Evolutionary conservation across 768 basidiomycete genomes (phyloP).

Genomic region (Candolleomyces eurysporus): DNA sequence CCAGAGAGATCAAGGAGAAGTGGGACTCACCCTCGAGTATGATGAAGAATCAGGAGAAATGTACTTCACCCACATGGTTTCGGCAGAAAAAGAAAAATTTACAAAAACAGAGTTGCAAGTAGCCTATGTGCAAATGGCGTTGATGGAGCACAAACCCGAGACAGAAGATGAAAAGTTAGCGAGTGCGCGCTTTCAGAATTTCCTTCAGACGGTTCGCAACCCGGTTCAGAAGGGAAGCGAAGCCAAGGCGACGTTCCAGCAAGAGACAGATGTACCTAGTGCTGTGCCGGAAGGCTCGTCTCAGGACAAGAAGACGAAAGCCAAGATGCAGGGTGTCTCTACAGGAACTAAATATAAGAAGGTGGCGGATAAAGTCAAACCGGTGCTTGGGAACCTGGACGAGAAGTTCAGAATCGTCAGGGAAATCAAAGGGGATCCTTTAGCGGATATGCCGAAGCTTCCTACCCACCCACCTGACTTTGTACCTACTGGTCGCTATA

Average conservation of each 20-base stretch:
- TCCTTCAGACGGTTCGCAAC: neutral
- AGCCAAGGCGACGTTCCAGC: no score
- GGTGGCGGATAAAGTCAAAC: conserved; percentile 24
- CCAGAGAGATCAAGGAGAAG: conserved; percentile 11
- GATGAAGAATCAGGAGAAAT: neutral
- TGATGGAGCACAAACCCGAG: neutral
- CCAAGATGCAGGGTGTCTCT: conserved; percentile 2
- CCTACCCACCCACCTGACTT: conserved; percentile 16
- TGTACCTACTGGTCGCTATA: conserved; percentile 21
- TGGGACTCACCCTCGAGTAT: conserved; percentile 7
- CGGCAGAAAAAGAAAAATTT: neutral
- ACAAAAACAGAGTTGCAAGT: neutral
- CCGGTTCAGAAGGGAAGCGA: neutral
- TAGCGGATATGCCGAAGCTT: conserved; percentile 20
- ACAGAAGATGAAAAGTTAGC: neutral
- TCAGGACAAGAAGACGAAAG: neutral
- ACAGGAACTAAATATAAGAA: conserved; percentile 28
- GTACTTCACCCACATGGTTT: neutral
- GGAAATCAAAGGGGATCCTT: conserved; percentile 24
- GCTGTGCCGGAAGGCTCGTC: neutral
- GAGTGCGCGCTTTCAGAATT: no score
- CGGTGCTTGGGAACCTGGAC: conserved; percentile 18
- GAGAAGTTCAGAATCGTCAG: conserved; percentile 22
- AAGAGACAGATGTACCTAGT: no score
- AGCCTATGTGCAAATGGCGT: neutral